Conservation (phyloP, 192 early-diverging fungal species). For the Helicostylum pulchrum region DNA sequence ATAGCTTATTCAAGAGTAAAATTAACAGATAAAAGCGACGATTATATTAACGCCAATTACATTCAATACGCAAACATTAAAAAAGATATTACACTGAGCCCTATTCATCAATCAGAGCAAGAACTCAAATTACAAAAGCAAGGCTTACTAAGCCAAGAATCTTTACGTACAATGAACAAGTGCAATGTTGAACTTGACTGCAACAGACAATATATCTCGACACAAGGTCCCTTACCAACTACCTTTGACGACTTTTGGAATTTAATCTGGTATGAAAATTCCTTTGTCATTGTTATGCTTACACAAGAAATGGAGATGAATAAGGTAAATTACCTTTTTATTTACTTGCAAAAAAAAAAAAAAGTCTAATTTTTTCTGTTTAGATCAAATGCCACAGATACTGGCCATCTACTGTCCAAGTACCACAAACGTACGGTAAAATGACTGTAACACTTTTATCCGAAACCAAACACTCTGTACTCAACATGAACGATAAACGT, state of each 20-base stretch:
- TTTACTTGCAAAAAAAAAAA: background rate
- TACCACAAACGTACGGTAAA: constrained; percentile 42
- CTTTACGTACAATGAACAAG: constrained; percentile 1
- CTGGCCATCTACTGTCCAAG: constrained; percentile 62
- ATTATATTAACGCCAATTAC: constrained; percentile 38
- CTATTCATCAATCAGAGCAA: constrained; percentile 32
- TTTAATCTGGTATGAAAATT: constrained; percentile 86
- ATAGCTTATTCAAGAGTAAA: constrained; percentile 35
- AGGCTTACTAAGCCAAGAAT: constrained; percentile 14
- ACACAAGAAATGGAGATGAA: constrained; percentile 83
- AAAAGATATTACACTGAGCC: constrained; percentile 35
- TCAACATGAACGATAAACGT: constrained; percentile 14
- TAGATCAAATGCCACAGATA: constrained; percentile 81
- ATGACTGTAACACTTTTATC: constrained; percentile 52
- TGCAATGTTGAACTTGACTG: background rate
- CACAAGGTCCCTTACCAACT: constrained; percentile 70
- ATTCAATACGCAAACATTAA: constrained; percentile 66
- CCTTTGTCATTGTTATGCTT: constrained; percentile 87
- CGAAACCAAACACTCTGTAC: constrained; percentile 40
- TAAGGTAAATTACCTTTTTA: constrained; percentile 40
- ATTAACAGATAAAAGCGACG: constrained; percentile 46
- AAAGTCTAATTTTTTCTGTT: background rate
- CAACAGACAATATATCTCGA: constrained; percentile 41
- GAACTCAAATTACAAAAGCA: background rate
- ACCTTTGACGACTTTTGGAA: constrained; percentile 92